These are phyloP conservation scores for Phytopythium aichiense DNA, from an alignment of 352 stramenopile species.

Conservation along the genomic window DNA sequence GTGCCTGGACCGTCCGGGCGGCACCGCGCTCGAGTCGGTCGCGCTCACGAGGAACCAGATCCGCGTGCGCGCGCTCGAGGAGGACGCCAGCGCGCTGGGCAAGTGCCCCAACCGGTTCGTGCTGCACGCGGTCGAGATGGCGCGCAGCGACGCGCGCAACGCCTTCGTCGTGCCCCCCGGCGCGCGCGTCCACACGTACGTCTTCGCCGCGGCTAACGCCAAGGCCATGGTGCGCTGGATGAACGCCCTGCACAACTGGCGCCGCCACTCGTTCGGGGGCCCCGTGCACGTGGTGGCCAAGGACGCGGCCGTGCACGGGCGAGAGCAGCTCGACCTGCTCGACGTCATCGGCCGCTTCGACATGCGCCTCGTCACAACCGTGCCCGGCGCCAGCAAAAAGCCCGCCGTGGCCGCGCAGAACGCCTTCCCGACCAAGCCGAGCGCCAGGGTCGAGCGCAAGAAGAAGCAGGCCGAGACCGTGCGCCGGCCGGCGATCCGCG, in stretches of 20 bases:
- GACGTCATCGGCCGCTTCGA: constrained; percentile 40
- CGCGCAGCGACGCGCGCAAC: constrained; percentile 44
- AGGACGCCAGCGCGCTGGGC: constrained; percentile 28
- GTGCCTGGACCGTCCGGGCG: constrained; percentile 40
- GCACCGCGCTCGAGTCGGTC: constrained; percentile 31
- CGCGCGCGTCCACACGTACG: constrained; percentile 29
- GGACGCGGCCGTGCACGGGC: constrained; percentile 10
- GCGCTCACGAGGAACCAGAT: constrained; percentile 65
- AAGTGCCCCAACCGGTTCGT: constrained; percentile 67
- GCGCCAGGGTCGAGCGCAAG: constrained; percentile 9
- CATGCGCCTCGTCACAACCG: constrained; percentile 27
- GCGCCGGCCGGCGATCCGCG: constrained; percentile 10
- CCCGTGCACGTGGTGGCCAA: constrained; percentile 13
- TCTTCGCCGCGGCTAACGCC: constrained; percentile 48
- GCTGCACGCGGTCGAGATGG: constrained; percentile 41
- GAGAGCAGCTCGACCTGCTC: constrained; percentile 11
- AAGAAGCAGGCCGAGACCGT: constrained; percentile 11
- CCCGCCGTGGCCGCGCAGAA: constrained; percentile 1
- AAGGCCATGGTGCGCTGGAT: constrained; percentile 62
- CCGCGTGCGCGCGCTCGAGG: constrained; percentile 40
- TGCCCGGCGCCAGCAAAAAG: constrained; percentile 8
- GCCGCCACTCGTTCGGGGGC: constrained; percentile 58
- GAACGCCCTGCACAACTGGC: constrained; percentile 73
- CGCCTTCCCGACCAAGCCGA: constrained; percentile 7
- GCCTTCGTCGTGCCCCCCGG: constrained; percentile 27